Base-by-base conservation (phyloP, 2,329 filamentous ascomycete genomes). In the Pseudocercospora cruenta region DNA sequence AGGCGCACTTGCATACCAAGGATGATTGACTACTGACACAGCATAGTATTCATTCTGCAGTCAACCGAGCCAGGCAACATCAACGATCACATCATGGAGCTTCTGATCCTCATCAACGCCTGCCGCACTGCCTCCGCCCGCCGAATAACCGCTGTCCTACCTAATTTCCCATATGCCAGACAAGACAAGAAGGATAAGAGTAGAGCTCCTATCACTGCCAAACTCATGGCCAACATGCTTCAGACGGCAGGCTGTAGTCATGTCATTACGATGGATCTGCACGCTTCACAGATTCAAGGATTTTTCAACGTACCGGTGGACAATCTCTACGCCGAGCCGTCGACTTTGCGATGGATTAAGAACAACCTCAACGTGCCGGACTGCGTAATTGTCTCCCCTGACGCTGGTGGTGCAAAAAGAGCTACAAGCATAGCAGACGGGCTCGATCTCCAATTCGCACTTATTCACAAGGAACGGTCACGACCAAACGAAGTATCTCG, bases 161-260 rank as follows among this genome's bases (percentile, higher is more conserved):
- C 94, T 72, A 97, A 96, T 81, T 98, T 97, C 81, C 94, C 94
- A 28, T 98, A 98, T 77, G 94, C 94, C 14, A 89, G 94, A 58
- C 94, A 98, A 82, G 95, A 98, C 81, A 98, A 98, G 85, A 98
- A 98, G 82, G 94, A 97, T 83, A 91, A 92, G 84, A 95, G 91
- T 63, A 89, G 94, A 71, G 94, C 95, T n/a, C 94, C 95, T 47
- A 99, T 98, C 79, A 96, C 92, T 49, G 94, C 94, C 22, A 96
- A 95, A 80, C 85, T 98, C 62, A 96, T 97, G 82, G 94, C 94
- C 65, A 97, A 98, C 81, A 97, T 98, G 94, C 86, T 98, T 63
- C 93, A 96, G 79, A 96, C 93, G 1, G 94, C 94, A 51, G 94
- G 94, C 64, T 96, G 93, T 80, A 93, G 93, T 78, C 91, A 94